Percentiles rank a stretch among this genome's conserved stretches.
phyloP scores from a whole-genome alignment of 768 basidiomycete species.

The Agrocybe praecox region DNA sequence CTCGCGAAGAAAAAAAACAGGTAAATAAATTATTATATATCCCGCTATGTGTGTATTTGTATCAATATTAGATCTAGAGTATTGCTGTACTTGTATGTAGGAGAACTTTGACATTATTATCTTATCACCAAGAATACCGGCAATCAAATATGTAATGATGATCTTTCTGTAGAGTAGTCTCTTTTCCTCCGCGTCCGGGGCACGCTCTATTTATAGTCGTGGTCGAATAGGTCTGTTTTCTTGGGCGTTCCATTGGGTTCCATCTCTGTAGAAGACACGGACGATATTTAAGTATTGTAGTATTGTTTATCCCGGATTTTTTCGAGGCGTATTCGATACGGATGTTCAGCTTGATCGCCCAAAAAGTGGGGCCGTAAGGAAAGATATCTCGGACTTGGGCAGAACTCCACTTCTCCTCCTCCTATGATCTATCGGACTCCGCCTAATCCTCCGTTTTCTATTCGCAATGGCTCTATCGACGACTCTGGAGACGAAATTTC shows the following conservation, averaged over 20 bases:
- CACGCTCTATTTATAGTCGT: background rate
- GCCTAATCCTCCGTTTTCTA: background rate
- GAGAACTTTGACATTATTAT: no score
- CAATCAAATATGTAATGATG: background rate
- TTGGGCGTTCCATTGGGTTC: background rate
- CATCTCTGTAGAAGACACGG: background rate
- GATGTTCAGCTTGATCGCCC: background rate
- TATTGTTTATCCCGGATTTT: background rate
- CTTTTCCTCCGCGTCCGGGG: background rate
- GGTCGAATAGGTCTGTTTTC: background rate
- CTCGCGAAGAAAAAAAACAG: conserved; percentile 15
- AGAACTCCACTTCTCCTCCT: background rate
- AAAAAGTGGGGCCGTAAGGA: background rate
- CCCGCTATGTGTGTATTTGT: background rate
- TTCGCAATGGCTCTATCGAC: background rate
- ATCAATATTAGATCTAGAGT: background rate
- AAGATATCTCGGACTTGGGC: background rate
- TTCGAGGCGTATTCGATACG: background rate
- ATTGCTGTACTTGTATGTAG: no score
- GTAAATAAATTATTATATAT: background rate
- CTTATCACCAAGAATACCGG: background rate
- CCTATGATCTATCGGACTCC: background rate
- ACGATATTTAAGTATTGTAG: no score
- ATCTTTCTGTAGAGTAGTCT: no score
- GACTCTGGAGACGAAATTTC: background rate